These are phyloP conservation scores for Ogataea pignaliae DNA, from an alignment of 805 yeast genomes.

Conservation along the genomic window DNA sequence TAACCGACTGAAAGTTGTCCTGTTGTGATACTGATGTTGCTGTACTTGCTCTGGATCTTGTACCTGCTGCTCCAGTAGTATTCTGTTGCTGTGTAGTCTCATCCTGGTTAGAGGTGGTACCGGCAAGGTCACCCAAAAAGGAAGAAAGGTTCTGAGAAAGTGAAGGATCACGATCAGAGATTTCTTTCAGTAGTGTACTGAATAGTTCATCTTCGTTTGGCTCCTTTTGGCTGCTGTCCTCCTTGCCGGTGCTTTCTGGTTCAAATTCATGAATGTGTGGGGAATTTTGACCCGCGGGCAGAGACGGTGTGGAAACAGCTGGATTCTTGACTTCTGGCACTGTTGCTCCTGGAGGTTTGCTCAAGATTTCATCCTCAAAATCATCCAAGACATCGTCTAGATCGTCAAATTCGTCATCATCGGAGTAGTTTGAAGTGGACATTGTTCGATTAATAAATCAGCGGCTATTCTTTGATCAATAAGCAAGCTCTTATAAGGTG, in stretches of 20 bases:
- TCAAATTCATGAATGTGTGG: neutral
- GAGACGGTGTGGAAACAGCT: neutral
- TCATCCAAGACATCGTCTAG: slow-evolving; percentile 84
- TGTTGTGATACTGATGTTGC: neutral
- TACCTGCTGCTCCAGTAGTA: slow-evolving; percentile 8
- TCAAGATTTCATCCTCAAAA: slow-evolving; percentile 65
- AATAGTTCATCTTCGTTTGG: slow-evolving; percentile 21
- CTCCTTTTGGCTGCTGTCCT: slow-evolving; percentile 13
- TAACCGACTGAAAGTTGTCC: slow-evolving; percentile 61
- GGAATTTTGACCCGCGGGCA: neutral
- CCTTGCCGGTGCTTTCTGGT: neutral
- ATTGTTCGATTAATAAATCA: neutral
- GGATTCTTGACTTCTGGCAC: slow-evolving; percentile 3
- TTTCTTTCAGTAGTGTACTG: slow-evolving; percentile 19
- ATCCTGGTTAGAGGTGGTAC: slow-evolving; percentile 13
- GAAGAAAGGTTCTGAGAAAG: slow-evolving; percentile 21
- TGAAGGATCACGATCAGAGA: slow-evolving; percentile 24
- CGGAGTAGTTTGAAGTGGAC: slow-evolving; percentile 8
- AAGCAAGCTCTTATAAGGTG: too few relatives aligned
- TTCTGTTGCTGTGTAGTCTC: slow-evolving; percentile 6
- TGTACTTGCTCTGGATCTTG: slow-evolving; percentile 16
- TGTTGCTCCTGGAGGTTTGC: slow-evolving; percentile 54
- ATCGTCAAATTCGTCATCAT: slow-evolving; percentile 69
- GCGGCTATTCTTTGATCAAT: too few relatives aligned
- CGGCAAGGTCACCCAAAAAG: slow-evolving; percentile 20